Base-by-base conservation (phyloP, 371 early-diverging fungal genomes). In the Mortierella sp. region DNA sequence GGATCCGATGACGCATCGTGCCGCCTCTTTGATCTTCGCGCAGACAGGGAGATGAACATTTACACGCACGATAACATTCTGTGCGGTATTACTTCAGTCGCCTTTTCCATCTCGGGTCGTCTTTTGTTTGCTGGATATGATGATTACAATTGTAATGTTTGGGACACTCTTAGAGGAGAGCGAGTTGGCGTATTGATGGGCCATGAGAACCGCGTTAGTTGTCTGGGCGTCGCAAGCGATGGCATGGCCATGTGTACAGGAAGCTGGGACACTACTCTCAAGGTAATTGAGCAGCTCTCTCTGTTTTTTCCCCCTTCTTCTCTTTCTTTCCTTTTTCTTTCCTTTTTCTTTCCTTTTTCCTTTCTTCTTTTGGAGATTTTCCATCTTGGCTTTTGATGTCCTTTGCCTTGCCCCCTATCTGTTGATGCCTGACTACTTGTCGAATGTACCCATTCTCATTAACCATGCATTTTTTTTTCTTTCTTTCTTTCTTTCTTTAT, bases 1-100 rank as follows among this genome's bases (percentile, higher is more conserved):
- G 98, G 98, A 4, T 96, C 97, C 48, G 98, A 98, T 81, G 98
- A 98, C 84, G 95, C 95, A 18, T 94, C 94, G 43, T 97, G 98
- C 86, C 90, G 97, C 50, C 85, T 98, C 45, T 98, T 96, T 77
- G 98, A 98, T 76, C 82, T 97, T 68, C 92, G 98, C 28, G 97
- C 97, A n/a, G 98, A 98, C 81, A 86, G 97, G 62, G 97, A 98
- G 81, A 83, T 98, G 50, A 95, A 94, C 83, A 91, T 89, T 68
- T 98, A 95, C 84, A 90, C 95, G 25, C 95, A 96, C 84, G 96
- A 95, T 82, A 92, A 92, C 75, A 94, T 97, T 67, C 83, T 96
- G 62, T 93, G 95, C 82, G 97, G 98, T 43, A 95, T 98, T 81
- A 98, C 98, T 0, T 96, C 96, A 7, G 92, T 98, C 26, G 96